A percentile compares a stretch with the other conserved stretches of the same genome.
Evolutionary conservation across 2,329 filamentous ascomycete genomes (phyloP).

Genomic region (Penicillium brasilianum): DNA sequence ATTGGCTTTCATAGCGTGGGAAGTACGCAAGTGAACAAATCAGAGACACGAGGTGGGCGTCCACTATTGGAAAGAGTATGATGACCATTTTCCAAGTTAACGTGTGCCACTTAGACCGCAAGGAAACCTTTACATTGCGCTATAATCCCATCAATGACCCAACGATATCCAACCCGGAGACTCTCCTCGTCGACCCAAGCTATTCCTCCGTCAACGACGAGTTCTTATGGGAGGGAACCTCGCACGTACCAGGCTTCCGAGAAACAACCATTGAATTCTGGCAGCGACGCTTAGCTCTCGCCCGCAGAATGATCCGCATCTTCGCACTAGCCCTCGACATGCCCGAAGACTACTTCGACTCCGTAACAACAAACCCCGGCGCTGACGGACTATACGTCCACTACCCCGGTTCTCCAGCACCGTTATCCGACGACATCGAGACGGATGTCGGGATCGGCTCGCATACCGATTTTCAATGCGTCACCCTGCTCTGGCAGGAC

Average conservation of each 20-base stretch:
- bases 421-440: slow-evolving; percentile 28
- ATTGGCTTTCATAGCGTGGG: slow-evolving; percentile 53
- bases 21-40: slow-evolving; percentile 38
- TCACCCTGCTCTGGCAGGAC: slow-evolving; percentile 57
- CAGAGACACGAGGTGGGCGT: slow-evolving; percentile 36
- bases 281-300: slow-evolving; percentile 49
- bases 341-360: slow-evolving; percentile 61
- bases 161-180: slow-evolving; percentile 44
- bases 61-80: neutral
- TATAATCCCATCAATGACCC: slow-evolving; percentile 62
- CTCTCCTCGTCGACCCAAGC: slow-evolving; percentile 52
- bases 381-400: slow-evolving; percentile 52
- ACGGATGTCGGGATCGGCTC: slow-evolving; percentile 52
- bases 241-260: slow-evolving; percentile 47
- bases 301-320: slow-evolving; percentile 56
- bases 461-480: slow-evolving; percentile 56
- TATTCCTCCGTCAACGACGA: slow-evolving; percentile 54
- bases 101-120: slow-evolving; percentile 48
- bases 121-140: slow-evolving; percentile 58
- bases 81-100: slow-evolving; percentile 12
- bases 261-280: slow-evolving; percentile 30
- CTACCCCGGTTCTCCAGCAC: slow-evolving; percentile 49
- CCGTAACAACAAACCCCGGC: slow-evolving; percentile 58
- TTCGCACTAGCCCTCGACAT: slow-evolving; percentile 63
- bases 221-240: slow-evolving; percentile 59